These are phyloP conservation scores for Scalesia atractyloides DNA, from an alignment of 129 eudicot genomes.

Conservation along the genomic window DNA sequence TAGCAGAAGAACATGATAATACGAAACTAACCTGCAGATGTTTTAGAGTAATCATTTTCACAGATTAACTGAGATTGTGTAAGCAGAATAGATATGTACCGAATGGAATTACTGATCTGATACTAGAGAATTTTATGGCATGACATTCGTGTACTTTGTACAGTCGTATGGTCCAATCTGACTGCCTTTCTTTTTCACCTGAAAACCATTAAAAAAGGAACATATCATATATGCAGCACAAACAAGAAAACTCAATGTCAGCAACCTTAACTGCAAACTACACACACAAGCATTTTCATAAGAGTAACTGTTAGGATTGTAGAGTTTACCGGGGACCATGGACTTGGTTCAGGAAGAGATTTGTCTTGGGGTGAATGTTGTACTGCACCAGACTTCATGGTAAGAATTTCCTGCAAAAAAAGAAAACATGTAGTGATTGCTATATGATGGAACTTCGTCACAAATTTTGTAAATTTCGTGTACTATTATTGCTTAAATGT, in stretches of 20 bases:
- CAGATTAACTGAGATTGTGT: conserved; percentile 8
- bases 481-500: background rate
- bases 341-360: conserved; percentile 85
- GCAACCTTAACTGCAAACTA: background rate
- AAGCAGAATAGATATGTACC: conserved; percentile 8
- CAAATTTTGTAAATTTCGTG: background rate
- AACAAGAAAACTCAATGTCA: conserved; percentile 2
- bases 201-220: conserved; percentile 36
- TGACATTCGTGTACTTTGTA: conserved; percentile 63
- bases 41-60: conserved; percentile 3
- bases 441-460: conserved; percentile 16
- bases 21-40: conserved; percentile 20
- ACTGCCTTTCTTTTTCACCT: conserved; percentile 79
- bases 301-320: conserved; percentile 1
- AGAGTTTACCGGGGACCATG: conserved; percentile 97
- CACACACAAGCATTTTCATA: background rate
- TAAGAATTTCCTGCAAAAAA: conserved; percentile 72
- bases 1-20: background rate
- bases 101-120: conserved; percentile 15
- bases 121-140: conserved; percentile 40
- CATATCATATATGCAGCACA: conserved; percentile 6
- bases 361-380: conserved; percentile 89
- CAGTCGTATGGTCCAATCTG: conserved; percentile 94
- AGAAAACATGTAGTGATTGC: conserved; percentile 19
- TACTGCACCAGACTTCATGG: conserved; percentile 87